phyloP scores from a whole-genome alignment of 495 filamentous ascomycete species.

The Daldinia bambusicola region DNA sequence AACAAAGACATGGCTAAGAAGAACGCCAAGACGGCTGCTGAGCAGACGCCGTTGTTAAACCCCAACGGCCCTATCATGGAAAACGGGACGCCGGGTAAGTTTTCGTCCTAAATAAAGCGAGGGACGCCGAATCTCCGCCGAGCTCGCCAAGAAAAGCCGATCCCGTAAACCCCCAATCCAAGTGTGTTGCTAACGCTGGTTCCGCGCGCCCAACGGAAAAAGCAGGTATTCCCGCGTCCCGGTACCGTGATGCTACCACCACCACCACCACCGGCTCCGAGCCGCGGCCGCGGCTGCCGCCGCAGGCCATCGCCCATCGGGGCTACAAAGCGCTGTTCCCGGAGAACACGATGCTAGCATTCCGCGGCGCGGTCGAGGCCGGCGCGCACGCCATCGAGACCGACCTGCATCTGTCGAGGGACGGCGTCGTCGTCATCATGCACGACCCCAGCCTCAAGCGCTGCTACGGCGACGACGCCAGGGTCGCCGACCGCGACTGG shows the following conservation, averaged over 20 bases:
- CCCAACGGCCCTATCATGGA: not conserved
- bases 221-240: conserved; percentile 35
- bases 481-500: conserved; percentile 81
- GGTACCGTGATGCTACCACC: not conserved
- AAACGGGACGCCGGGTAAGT: conserved; percentile 29
- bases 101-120: not conserved
- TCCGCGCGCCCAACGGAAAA: not conserved
- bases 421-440: conserved; percentile 80
- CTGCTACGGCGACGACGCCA: conserved; percentile 77
- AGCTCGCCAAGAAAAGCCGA: not conserved
- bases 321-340: conserved; percentile 83
- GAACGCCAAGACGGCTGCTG: conserved; percentile 3
- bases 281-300: conserved; percentile 53
- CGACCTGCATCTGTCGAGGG: conserved; percentile 83
- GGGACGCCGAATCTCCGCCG: conserved; percentile 5
- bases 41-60: conserved; percentile 38
- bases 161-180: not conserved
- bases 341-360: conserved; percentile 87
- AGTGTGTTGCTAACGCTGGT: conserved; percentile 1
- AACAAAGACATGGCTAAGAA: conserved; percentile 8
- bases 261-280: not conserved
- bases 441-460: conserved; percentile 81
- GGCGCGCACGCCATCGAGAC: conserved; percentile 88
- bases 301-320: conserved; percentile 86
- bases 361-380: conserved; percentile 73